These are phyloP conservation scores for Mortierella sp. DNA, from an alignment of 371 early-diverging fungal species.

Conservation along the genomic window DNA sequence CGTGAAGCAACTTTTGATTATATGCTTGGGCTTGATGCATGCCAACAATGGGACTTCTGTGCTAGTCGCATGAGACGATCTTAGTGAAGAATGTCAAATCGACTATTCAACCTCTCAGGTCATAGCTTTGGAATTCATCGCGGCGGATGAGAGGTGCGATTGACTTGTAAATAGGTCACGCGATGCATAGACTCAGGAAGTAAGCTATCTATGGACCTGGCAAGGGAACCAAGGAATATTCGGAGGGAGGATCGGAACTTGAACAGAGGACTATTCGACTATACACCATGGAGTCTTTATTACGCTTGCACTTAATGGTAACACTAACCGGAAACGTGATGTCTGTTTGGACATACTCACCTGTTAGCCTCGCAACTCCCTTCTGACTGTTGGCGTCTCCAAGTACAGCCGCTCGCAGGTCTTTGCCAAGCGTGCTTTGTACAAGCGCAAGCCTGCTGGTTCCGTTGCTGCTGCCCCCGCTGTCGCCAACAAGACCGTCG, in stretches of 20 bases:
- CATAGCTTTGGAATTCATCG: not conserved
- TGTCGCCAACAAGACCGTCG: constrained; percentile 76
- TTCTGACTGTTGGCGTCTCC: constrained; percentile 87
- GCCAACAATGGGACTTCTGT: not conserved
- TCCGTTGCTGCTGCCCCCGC: constrained; percentile 66
- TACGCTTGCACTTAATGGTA: not conserved
- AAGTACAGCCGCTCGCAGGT: constrained; percentile 85
- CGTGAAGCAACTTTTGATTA: not conserved
- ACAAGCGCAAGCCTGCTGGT: constrained; percentile 83
- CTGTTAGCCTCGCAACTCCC: constrained; percentile 76
- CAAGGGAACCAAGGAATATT: too few relatives aligned
- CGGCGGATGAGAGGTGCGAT: not conserved
- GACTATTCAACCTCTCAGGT: not conserved
- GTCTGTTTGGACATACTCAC: too few relatives aligned
- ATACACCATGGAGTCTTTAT: not conserved
- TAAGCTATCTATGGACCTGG: too few relatives aligned
- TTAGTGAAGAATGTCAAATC: not conserved
- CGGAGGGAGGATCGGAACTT: not conserved
- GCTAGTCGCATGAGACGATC: not conserved
- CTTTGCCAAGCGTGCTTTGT: constrained; percentile 87
- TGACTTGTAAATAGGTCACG: too few relatives aligned
- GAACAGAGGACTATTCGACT: not conserved
- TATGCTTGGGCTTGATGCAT: not conserved
- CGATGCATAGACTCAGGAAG: too few relatives aligned
- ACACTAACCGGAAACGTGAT: not conserved